phyloP scores from a whole-genome alignment of 2,329 filamentous ascomycete species.

The Stromatinia cepivora region DNA sequence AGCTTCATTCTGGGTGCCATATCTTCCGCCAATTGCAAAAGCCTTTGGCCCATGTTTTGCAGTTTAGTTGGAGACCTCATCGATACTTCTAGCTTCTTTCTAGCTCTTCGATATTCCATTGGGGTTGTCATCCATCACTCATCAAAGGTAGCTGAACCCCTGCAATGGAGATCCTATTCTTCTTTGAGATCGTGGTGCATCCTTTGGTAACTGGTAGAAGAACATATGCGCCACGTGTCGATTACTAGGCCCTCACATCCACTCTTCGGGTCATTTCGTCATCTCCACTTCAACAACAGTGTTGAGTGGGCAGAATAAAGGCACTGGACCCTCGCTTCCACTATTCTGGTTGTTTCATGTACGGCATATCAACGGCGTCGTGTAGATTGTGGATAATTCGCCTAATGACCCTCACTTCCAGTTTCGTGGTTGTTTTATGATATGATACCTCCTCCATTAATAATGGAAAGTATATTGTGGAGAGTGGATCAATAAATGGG shows the following conservation, averaged over 20 bases:
- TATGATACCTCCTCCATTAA: background rate
- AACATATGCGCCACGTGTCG: constrained; percentile 5
- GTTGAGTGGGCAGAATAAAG: background rate
- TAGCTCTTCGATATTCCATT: background rate
- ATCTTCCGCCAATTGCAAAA: background rate
- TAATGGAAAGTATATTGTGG: background rate
- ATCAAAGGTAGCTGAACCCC: background rate
- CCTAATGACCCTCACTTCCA: background rate
- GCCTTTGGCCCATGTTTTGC: too few relatives aligned
- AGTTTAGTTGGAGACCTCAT: background rate
- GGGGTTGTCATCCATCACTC: background rate
- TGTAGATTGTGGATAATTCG: background rate
- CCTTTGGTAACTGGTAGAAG: background rate
- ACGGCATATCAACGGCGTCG: background rate
- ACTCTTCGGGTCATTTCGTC: background rate
- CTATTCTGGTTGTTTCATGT: background rate
- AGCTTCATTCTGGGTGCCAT: background rate
- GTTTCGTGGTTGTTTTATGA: background rate
- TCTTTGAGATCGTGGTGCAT: background rate
- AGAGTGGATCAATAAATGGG: background rate
- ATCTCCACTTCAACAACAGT: constrained; percentile 6
- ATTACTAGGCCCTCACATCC: constrained; percentile 4
- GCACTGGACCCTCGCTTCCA: background rate
- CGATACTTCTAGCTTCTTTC: background rate
- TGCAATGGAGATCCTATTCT: too few relatives aligned